Evolutionary conservation across 371 early-diverging fungal genomes (phyloP), one percentile per base, ranked within the genome.

Genomic region (Mortierella sp.): DNA sequence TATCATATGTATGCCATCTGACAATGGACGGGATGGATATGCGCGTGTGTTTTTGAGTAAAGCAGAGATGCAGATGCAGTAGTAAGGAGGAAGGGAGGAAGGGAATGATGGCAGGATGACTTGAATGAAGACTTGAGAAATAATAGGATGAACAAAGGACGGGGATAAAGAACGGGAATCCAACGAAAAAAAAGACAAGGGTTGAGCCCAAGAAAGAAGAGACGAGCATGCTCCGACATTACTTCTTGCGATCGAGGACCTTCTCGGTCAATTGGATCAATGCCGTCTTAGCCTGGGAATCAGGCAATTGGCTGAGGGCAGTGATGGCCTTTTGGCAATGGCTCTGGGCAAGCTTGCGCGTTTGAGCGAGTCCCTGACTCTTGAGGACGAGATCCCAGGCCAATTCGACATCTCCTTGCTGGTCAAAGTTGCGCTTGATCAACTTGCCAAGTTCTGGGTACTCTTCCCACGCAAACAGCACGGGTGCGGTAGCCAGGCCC

Each of bases 401-500:
- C 85, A 81, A 88, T 73, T 93, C 91, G 8, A 90, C 91, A 82
- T 96, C 95, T 8, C 93, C 95, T 46, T 90, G 83, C 14, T 89
- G 72, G 21, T 89, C 78, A 84, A 98, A 98, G 78, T 95, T 94
- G 53, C 98, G 95, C 70, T 96, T 95, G 69, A 98, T 96, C 69
- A 97, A 85, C 13, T 93, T 93, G 8, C 93, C 94, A 55, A 98
- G 88, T 82, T 96, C 95, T 0, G 98, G 96, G 80, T 89, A 96
- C 87, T 96, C 94, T 79, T 97, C 94, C 89, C 96, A 96, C 3
- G 98, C 98, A 84, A 94, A 97, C 51, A 98, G 88, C 2, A 98
- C 97, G 0, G 99, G 99, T 4, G 98, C 98, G 19, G 98, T 98
- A 0, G 97, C 96, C 79, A 97, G 88, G 6, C 97, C 98, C 10